Conservation (phyloP, 306 rosid species). For the Sindora glabra region DNA sequence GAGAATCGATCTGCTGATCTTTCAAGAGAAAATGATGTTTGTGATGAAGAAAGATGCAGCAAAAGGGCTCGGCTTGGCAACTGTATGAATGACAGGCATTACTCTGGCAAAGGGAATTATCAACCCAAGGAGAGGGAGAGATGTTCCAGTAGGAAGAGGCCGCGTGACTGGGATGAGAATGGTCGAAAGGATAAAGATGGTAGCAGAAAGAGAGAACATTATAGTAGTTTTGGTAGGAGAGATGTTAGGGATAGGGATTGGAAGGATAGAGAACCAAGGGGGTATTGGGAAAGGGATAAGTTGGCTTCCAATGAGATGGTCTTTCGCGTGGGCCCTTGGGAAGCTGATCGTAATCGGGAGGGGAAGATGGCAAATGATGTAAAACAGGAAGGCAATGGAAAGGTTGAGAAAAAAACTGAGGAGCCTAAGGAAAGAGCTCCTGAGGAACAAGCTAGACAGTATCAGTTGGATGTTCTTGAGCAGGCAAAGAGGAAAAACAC, state of each 20-base stretch:
- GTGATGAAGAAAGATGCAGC: constrained; percentile 42
- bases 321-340: constrained; percentile 63
- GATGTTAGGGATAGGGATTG: constrained; percentile 58
- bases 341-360: constrained; percentile 49
- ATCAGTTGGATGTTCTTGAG: constrained; percentile 95
- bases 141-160: constrained; percentile 49
- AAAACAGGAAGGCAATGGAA: constrained; percentile 41
- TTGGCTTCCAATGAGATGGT: constrained; percentile 57
- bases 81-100: constrained; percentile 41
- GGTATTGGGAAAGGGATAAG: constrained; percentile 95
- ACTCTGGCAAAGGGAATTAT: constrained; percentile 30
- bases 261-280: constrained; percentile 64
- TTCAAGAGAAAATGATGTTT: constrained; percentile 21
- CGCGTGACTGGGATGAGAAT: constrained; percentile 59
- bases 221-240: constrained; percentile 39
- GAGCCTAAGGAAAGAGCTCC: constrained; percentile 56
- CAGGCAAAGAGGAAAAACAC: constrained; percentile 88
- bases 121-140: constrained; percentile 45
- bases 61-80: constrained; percentile 51
- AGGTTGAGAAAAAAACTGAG: constrained; percentile 36
- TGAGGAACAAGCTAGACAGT: constrained; percentile 82
- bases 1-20: constrained; percentile 16
- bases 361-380: constrained; percentile 26
- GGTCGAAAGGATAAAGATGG: constrained; percentile 58
- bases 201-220: constrained; percentile 52